These are phyloP conservation scores for Chenopodium formosanum DNA, from an alignment of 148 eudicot genomes.

Conservation along the genomic window DNA sequence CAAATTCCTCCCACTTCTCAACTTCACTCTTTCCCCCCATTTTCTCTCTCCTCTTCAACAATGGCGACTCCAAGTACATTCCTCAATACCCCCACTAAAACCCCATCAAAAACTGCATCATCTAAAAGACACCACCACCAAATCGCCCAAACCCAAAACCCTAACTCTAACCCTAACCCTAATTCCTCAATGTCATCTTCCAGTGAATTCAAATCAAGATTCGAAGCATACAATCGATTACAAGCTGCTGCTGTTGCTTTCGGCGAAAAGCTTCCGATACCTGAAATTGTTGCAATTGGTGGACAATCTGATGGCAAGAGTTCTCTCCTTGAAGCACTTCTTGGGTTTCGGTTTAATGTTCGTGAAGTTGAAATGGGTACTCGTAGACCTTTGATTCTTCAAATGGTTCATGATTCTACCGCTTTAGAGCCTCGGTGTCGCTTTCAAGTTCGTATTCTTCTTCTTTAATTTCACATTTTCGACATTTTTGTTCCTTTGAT, in stretches of 20 bases:
- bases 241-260: slow-evolving; percentile 97
- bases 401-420: slow-evolving; percentile 86
- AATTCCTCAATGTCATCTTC: slow-evolving; percentile 20
- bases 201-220: slow-evolving; percentile 56
- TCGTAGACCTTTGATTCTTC: slow-evolving; percentile 81
- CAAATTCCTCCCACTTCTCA: slow-evolving; percentile 19
- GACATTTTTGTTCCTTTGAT: not conserved
- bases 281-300: slow-evolving; percentile 91
- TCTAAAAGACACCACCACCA: slow-evolving; percentile 49
- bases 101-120: slow-evolving; percentile 40
- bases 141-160: slow-evolving; percentile 33
- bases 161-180: slow-evolving; percentile 33
- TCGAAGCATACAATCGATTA: slow-evolving; percentile 89
- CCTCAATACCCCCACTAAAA: slow-evolving; percentile 52
- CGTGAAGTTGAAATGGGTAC: slow-evolving; percentile 99
- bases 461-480: not conserved
- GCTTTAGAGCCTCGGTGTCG: slow-evolving; percentile 88
- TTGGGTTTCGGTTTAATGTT: slow-evolving; percentile 92
- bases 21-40: not conserved
- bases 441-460: slow-evolving; percentile 57
- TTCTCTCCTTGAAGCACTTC: slow-evolving; percentile 93
- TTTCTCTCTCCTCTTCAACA: slow-evolving; percentile 21
- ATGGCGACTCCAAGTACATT: slow-evolving; percentile 39
- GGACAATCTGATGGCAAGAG: slow-evolving; percentile 99
- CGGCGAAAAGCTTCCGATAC: slow-evolving; percentile 94